Evolutionary conservation across 1,139 yeast species (phyloP).

Genomic region (Nematodospora anomalae): DNA sequence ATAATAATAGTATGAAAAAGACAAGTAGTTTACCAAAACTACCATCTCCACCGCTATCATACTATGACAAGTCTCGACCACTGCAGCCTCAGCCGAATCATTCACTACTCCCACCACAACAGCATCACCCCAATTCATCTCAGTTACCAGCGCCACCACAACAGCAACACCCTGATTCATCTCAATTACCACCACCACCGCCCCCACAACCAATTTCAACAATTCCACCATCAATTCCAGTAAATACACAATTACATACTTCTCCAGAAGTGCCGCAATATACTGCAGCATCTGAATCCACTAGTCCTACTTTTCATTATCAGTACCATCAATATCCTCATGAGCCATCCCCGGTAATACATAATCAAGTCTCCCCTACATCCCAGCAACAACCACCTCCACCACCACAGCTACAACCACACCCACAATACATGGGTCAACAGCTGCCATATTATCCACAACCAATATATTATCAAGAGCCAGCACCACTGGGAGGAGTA

Average conservation of each 20-base stretch:
- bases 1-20: conserved; percentile 6
- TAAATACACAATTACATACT: conserved; percentile 2
- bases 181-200: conserved; percentile 11
- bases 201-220: conserved; percentile 13
- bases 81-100: conserved; percentile 12
- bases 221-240: conserved; percentile 8
- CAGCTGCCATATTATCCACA: conserved; percentile 15
- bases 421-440: conserved; percentile 12
- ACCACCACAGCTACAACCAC: conserved; percentile 15
- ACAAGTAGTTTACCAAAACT: conserved; percentile 13
- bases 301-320: conserved; percentile 16
- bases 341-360: conserved; percentile 5
- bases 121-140: conserved; percentile 10
- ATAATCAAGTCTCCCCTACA: conserved; percentile 6
- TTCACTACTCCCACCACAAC: conserved; percentile 14
- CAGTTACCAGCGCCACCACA: conserved; percentile 15
- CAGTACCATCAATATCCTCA: conserved; percentile 13
- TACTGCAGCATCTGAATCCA: conserved; percentile 9
- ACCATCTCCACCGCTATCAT: conserved; percentile 18
- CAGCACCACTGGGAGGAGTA: conserved; percentile 4
- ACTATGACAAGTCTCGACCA: conserved; percentile 1
- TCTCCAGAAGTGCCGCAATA: conserved; percentile 5
- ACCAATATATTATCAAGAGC: conserved; percentile 14
- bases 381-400: conserved; percentile 12
- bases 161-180: conserved; percentile 11